A percentile compares a stretch with the other conserved stretches of the same genome.
These are phyloP conservation scores for Westerdykella aurantiaca DNA, from an alignment of 2,329 filamentous ascomycete genomes.

Conservation along the genomic window DNA sequence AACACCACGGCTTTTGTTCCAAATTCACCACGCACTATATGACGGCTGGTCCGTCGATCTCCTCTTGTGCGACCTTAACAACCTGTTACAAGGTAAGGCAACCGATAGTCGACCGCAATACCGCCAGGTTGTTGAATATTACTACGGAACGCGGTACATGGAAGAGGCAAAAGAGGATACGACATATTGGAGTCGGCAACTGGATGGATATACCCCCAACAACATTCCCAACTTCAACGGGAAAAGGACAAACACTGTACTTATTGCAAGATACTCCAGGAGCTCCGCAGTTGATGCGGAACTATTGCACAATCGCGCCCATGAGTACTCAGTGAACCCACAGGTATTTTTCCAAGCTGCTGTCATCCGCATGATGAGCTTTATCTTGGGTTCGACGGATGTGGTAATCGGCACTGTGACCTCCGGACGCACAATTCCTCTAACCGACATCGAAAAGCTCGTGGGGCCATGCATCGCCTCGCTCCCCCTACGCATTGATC, in stretches of 20 bases:
- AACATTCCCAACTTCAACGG: slow-evolving; percentile 56
- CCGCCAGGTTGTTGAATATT: slow-evolving; percentile 51
- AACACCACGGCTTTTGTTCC: slow-evolving; percentile 36
- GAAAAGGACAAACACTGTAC: slow-evolving; percentile 7
- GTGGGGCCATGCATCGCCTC: slow-evolving; percentile 76
- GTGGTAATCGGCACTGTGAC: slow-evolving; percentile 72
- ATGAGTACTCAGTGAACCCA: slow-evolving; percentile 47
- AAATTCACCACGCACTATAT: slow-evolving; percentile 78
- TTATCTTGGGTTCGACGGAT: slow-evolving; percentile 60
- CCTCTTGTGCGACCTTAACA: slow-evolving; percentile 60
- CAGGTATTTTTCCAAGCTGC: slow-evolving; percentile 74
- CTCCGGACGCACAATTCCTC: slow-evolving; percentile 70
- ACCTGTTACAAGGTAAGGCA: slow-evolving; percentile 40
- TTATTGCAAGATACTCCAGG: slow-evolving; percentile 3
- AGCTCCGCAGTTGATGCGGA: slow-evolving; percentile 15
- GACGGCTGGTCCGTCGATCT: slow-evolving; percentile 91
- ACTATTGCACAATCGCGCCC: slow-evolving; percentile 14
- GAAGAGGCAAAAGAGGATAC: slow-evolving; percentile 18
- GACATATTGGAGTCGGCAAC: slow-evolving; percentile 64
- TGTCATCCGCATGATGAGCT: slow-evolving; percentile 58
- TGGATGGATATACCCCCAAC: slow-evolving; percentile 52
- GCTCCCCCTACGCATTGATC: slow-evolving; percentile 63
- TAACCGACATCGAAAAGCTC: slow-evolving; percentile 64
- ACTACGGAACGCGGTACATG: slow-evolving; percentile 24
- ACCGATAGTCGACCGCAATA: slow-evolving; percentile 53